Evolutionary conservation across 1,284 basidiomycete genomes (phyloP), one percentile per base, ranked within the genome.

Genomic region (Boletellus sp.): DNA sequence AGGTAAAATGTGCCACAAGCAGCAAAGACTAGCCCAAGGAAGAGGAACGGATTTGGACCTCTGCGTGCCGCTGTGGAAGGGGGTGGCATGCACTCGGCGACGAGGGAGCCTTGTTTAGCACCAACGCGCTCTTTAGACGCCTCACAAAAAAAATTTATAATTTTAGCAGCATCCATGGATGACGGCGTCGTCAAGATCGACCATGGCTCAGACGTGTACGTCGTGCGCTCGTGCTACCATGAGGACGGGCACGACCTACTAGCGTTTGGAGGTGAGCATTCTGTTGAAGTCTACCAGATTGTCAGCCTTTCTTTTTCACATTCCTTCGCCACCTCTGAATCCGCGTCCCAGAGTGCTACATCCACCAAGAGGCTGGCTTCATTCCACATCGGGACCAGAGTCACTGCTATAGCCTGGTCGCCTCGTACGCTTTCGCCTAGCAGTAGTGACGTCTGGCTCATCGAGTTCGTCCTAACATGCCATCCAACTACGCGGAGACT

Each of bases 391-490:
- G 87, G 87, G n/a, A 71, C 76, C 5, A 74, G 78, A 41, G 73
- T 85, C 35, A 87, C 84, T 6, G 78, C 87, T 4, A 62, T 91
- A n/a, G 84, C 87, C 5, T 91, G 86, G 82, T 90, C 87, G 4
- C 72, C 84, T 32, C 70, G 72, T 23, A 72, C 83, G 11, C 69
- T 79, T 9, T 88, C 87, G 4, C 84, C 87, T 3, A 74, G 79
- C 5, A 67, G 68, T 14, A 74, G 74, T 40, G 79, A 85, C 47
- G 69, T 76, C 34, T 90, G 87, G 87, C 61, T 73, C 41, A 69
- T 89, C 34, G 83, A 90, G 87, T 88, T 53, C 55, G 80, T 70
- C 19, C 29, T 20, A 42, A 16, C 5, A n/a, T 29, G 33, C 39
- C 38, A 13, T 41, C 41, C 22, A 36, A 4, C 20, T 17, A 42